phyloP scores from a whole-genome alignment of 2,329 filamentous ascomycete species.

The Fusarium nanum region DNA sequence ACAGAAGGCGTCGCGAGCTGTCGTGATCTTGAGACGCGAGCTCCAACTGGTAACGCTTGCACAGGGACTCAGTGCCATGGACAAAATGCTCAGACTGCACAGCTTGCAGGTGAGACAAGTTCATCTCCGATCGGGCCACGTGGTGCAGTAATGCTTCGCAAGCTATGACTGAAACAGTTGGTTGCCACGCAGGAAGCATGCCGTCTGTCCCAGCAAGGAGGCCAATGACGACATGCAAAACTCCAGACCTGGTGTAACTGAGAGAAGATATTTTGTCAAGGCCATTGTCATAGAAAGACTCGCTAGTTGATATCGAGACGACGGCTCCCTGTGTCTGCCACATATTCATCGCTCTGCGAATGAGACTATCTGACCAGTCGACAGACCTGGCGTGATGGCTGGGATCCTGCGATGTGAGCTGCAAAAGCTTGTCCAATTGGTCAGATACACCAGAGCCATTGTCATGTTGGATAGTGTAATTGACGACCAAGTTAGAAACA shows the following conservation, averaged over 20 bases:
- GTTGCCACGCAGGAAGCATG: background rate
- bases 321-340: background rate
- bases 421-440: background rate
- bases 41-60: background rate
- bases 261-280: background rate
- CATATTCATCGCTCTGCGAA: background rate
- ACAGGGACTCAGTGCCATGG: background rate
- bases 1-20: background rate
- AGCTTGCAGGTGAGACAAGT: background rate
- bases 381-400: background rate
- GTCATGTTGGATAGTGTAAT: background rate
- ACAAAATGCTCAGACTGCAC: constrained; percentile 6
- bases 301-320: background rate
- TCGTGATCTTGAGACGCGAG: background rate
- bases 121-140: background rate
- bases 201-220: background rate
- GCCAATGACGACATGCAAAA: background rate
- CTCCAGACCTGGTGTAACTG: background rate
- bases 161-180: background rate
- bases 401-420: background rate
- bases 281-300: background rate
- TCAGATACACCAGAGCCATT: background rate
- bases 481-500: background rate
- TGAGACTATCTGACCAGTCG: background rate
- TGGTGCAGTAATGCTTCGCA: constrained; percentile 3